These are phyloP conservation scores for Alternaria alternata DNA, from an alignment of 2,329 filamentous ascomycete genomes.

Conservation along the genomic window DNA sequence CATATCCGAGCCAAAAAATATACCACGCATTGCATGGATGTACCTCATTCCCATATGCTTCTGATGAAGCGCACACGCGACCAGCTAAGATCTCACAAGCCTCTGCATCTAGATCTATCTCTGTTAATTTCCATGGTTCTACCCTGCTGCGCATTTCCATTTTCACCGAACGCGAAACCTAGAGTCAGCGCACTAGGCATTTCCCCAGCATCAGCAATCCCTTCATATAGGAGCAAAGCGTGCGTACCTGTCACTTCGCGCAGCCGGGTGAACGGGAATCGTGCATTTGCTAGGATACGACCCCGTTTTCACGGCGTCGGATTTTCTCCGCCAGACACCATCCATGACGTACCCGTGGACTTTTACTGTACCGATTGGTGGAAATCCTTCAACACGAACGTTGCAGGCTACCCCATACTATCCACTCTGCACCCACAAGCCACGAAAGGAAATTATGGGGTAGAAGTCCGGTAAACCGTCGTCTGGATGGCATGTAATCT, in stretches of 20 bases:
- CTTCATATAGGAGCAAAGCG: neutral
- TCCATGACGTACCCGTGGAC: neutral
- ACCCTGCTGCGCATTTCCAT: neutral
- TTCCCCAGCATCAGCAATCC: neutral
- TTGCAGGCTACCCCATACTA: neutral
- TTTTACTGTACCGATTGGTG: slow-evolving; percentile 16
- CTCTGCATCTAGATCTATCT: neutral
- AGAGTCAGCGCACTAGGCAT: neutral
- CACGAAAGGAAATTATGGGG: neutral
- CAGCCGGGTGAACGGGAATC: neutral
- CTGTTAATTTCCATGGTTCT: neutral
- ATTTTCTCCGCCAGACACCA: neutral
- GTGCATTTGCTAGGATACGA: neutral
- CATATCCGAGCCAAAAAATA: neutral
- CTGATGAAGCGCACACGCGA: neutral
- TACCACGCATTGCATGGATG: neutral
- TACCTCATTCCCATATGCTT: neutral
- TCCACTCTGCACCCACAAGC: neutral
- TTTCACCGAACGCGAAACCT: neutral
- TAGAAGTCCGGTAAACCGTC: neutral
- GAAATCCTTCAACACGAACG: slow-evolving; percentile 5
- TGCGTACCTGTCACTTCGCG: neutral
- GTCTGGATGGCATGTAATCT: neutral
- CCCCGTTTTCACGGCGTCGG: neutral
- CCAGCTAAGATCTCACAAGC: neutral